Conservation (phyloP, 1,139 yeast genomes). For the Debaryomycetaceae sp. region DNA sequence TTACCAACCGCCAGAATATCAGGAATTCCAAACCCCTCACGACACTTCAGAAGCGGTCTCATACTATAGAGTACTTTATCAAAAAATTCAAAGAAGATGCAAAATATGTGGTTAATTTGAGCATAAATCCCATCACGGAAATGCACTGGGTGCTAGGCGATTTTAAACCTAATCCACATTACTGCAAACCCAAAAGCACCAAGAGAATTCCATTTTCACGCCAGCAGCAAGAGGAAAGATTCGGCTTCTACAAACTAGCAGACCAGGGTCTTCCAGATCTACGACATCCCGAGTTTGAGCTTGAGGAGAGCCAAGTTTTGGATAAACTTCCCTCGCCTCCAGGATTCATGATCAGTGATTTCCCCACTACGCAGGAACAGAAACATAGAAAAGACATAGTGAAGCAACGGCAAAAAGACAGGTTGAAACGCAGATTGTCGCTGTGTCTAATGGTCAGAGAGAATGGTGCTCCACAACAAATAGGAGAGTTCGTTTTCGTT, state of each 20-base stretch:
- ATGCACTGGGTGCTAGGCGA: slow-evolving; percentile 43
- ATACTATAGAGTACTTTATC: slow-evolving; percentile 22
- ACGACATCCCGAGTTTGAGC: slow-evolving; percentile 1
- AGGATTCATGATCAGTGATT: slow-evolving; percentile 60
- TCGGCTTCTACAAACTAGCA: slow-evolving; percentile 23
- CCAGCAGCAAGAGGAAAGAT: slow-evolving; percentile 28
- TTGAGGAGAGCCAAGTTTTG: slow-evolving; percentile 22
- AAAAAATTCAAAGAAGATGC: slow-evolving; percentile 17
- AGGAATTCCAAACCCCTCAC: slow-evolving; percentile 8
- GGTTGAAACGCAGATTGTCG: slow-evolving; percentile 16
- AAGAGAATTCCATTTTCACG: slow-evolving; percentile 24
- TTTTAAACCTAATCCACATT: slow-evolving; percentile 38
- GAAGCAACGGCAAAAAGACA: slow-evolving; percentile 14
- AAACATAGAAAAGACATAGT: slow-evolving; percentile 12
- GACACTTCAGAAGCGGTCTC: slow-evolving; percentile 28
- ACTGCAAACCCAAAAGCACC: slow-evolving; percentile 17
- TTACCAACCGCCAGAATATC: slow-evolving; percentile 5
- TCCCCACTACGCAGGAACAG: slow-evolving; percentile 58
- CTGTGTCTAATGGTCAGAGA: slow-evolving; percentile 11
- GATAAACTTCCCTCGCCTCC: slow-evolving; percentile 60
- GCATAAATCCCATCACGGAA: slow-evolving; percentile 23
- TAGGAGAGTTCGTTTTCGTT: slow-evolving; percentile 6
- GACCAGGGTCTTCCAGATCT: slow-evolving; percentile 1
- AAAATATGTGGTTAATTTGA: slow-evolving; percentile 22
- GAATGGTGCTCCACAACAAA: not conserved